These are phyloP conservation scores for Fraxinus ornus DNA, from an alignment of 305 asterid species.

Conservation along the genomic window DNA sequence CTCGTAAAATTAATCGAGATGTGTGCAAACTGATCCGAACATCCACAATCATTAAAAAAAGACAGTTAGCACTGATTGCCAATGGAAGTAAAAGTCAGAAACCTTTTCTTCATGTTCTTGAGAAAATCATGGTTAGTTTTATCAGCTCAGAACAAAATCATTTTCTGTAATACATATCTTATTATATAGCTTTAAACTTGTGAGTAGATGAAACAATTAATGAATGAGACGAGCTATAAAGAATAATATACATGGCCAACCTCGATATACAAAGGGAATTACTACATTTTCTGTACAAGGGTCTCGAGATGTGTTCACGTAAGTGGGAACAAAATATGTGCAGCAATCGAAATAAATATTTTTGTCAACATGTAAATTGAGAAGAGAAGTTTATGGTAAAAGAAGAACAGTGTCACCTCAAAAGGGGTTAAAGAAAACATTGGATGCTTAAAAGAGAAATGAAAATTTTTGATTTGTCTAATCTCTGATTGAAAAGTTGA, in stretches of 20 bases:
- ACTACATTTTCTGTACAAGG: background rate
- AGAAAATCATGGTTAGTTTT: background rate
- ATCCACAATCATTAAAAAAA: no score
- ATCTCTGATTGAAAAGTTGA: conserved; percentile 19
- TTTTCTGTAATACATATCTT: background rate
- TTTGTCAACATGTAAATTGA: background rate
- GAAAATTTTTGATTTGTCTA: conserved; percentile 49
- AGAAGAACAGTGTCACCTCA: conserved; percentile 36
- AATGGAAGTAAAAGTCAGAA: conserved; percentile 7
- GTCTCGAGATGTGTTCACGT: conserved; percentile 28
- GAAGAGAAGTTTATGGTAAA: conserved; percentile 13
- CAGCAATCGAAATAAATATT: conserved; percentile 17
- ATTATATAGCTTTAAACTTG: background rate
- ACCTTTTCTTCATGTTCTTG: conserved; percentile 6
- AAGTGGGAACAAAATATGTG: conserved; percentile 22
- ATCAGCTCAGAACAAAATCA: background rate
- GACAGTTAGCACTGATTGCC: background rate
- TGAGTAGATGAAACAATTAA: background rate
- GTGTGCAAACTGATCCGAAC: no score
- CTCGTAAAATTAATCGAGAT: no score
- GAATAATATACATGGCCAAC: background rate
- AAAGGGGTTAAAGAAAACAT: conserved; percentile 62
- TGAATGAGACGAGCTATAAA: background rate
- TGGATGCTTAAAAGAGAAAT: conserved; percentile 67
- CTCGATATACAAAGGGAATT: background rate